phyloP scores from a whole-genome alignment of 768 basidiomycete species.

The Termitomyces sp. region DNA sequence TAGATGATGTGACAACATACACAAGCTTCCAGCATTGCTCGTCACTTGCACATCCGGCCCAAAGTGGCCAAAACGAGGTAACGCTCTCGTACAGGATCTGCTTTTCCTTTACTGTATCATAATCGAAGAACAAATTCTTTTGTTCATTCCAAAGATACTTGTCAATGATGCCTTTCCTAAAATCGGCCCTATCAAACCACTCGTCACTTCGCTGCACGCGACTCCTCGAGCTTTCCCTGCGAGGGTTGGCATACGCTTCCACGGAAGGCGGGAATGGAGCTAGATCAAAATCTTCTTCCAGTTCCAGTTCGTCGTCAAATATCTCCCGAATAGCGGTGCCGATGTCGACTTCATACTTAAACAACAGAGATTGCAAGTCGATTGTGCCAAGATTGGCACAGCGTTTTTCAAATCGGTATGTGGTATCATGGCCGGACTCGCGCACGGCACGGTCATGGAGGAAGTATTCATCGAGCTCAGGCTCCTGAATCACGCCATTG shows the following conservation, averaged over 20 bases:
- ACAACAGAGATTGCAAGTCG: constrained; percentile 91
- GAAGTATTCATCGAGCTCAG: constrained; percentile 94
- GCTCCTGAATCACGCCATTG: constrained; percentile 75
- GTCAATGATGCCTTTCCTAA: constrained; percentile 82
- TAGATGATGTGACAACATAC: constrained; percentile 41
- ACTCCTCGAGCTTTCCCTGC: constrained; percentile 52
- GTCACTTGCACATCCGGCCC: constrained; percentile 97
- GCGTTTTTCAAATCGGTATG: constrained; percentile 95
- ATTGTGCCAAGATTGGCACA: constrained; percentile 97
- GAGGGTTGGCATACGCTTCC: constrained; percentile 60
- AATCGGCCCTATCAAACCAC: constrained; percentile 90
- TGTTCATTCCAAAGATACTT: constrained; percentile 96
- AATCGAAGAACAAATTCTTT: constrained; percentile 92
- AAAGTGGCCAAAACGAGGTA: constrained; percentile 94
- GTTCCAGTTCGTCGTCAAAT: constrained; percentile 86
- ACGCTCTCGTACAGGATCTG: constrained; percentile 96
- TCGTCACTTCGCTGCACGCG: constrained; percentile 73
- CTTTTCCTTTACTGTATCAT: constrained; percentile 86
- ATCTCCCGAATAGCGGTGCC: constrained; percentile 96
- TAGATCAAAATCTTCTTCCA: constrained; percentile 89
- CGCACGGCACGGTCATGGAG: constrained; percentile 94
- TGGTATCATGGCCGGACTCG: constrained; percentile 95
- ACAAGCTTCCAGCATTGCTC: constrained; percentile 92
- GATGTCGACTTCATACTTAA: constrained; percentile 98
- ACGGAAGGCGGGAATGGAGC: constrained; percentile 87